A percentile compares a stretch with the other conserved stretches of the same genome.
phyloP scores from a whole-genome alignment of 2,329 filamentous ascomycete genomes.

The Nothopassalora personata region DNA sequence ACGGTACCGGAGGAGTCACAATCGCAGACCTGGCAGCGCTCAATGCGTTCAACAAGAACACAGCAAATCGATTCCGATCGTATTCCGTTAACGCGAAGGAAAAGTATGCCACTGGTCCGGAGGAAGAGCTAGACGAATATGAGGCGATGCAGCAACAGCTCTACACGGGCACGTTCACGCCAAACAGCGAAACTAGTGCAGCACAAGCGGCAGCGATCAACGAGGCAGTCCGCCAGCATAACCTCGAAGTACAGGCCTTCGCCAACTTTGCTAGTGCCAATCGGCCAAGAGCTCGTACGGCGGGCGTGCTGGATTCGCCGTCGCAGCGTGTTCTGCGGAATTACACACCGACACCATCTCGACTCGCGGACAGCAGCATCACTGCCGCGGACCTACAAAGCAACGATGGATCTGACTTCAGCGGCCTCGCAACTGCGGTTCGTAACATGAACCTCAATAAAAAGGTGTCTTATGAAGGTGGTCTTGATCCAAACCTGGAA shows the following conservation, averaged over 20 bases:
- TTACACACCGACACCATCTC: conserved; percentile 71
- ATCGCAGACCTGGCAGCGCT: conserved; percentile 70
- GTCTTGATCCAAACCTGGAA: conserved; percentile 63
- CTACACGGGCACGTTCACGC: conserved; percentile 57
- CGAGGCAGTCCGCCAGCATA: conserved; percentile 80
- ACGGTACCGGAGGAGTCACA: conserved; percentile 50
- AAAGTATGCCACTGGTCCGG: conserved; percentile 86
- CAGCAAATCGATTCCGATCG: conserved; percentile 80
- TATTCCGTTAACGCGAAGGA: conserved; percentile 99
- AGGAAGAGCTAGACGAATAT: conserved; percentile 47
- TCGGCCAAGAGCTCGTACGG: conserved; percentile 82
- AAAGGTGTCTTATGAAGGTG: conserved; percentile 60
- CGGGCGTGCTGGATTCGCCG: conserved; percentile 80
- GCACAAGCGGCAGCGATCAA: conserved; percentile 56
- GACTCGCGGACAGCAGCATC: conserved; percentile 66
- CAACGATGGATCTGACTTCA: conserved; percentile 70
- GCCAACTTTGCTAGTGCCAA: conserved; percentile 75
- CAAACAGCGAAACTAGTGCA: conserved; percentile 53
- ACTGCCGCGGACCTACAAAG: conserved; percentile 69
- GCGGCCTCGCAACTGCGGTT: conserved; percentile 74
- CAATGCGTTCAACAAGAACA: conserved; percentile 67
- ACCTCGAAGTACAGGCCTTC: conserved; percentile 87
- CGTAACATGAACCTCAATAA: conserved; percentile 70
- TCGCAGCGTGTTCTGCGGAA: conserved; percentile 58
- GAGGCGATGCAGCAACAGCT: conserved; percentile 50